Conservation (phyloP, 495 filamentous ascomycete species). For the Lasiosphaeria hispida region DNA sequence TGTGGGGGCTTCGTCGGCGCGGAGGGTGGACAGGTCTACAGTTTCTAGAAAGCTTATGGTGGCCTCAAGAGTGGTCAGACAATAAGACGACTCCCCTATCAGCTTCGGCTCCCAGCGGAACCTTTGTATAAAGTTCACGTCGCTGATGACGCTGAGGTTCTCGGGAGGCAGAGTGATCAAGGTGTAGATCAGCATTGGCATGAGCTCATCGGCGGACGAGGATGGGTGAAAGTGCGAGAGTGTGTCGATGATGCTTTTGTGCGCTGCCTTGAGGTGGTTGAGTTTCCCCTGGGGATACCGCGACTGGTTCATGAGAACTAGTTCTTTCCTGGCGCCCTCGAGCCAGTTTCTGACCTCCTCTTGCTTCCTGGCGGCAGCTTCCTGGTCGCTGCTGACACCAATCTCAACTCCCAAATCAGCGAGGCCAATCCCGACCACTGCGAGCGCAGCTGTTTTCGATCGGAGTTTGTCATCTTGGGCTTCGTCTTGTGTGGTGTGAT, state of each 20-base stretch:
- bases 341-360: constrained; percentile 71
- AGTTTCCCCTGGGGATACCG: constrained; percentile 90
- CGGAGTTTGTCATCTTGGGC: constrained; percentile 92
- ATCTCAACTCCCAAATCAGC: constrained; percentile 83
- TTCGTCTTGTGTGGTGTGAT: constrained; percentile 89
- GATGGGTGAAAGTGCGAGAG: constrained; percentile 74
- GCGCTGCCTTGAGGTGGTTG: constrained; percentile 78
- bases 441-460: constrained; percentile 88
- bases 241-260: constrained; percentile 93
- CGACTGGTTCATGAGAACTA: constrained; percentile 81
- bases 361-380: constrained; percentile 58
- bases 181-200: constrained; percentile 93
- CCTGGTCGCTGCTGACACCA: constrained; percentile 45
- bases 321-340: constrained; percentile 66
- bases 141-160: constrained; percentile 85
- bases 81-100: constrained; percentile 92
- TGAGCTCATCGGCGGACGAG: constrained; percentile 93
- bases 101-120: constrained; percentile 85
- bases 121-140: constrained; percentile 88
- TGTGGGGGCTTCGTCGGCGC: constrained; percentile 69
- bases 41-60: constrained; percentile 96
- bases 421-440: constrained; percentile 84
- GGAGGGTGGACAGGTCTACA: constrained; percentile 87
- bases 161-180: constrained; percentile 87
- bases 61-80: constrained; percentile 92